Percentiles rank a stretch among this genome's conserved stretches.
phyloP scores from a whole-genome alignment of 2,329 filamentous ascomycete genomes.

The Dryadomyces quercivorus region DNA sequence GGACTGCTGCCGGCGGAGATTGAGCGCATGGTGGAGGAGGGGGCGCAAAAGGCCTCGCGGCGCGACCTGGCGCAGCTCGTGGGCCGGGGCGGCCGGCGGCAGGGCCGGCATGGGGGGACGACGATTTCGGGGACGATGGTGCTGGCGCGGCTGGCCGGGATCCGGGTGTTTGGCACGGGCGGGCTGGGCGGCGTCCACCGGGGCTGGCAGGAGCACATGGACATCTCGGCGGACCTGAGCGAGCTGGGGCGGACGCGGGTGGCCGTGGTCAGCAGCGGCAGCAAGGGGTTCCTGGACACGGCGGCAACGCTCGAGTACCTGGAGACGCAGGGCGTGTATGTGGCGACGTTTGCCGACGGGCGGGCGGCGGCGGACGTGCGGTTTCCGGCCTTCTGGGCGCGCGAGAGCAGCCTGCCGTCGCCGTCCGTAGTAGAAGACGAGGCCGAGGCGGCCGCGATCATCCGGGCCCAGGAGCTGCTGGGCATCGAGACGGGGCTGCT shows the following conservation, averaged over 20 bases:
- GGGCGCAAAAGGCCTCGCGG: conserved; percentile 73
- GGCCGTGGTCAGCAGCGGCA: conserved; percentile 78
- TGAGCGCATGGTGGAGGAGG: conserved; percentile 55
- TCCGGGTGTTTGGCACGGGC: conserved; percentile 87
- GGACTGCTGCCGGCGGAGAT: conserved; percentile 66
- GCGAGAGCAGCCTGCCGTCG: conserved; percentile 73
- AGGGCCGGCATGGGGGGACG: conserved; percentile 68
- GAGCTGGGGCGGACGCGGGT: conserved; percentile 85
- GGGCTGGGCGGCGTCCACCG: conserved; percentile 91
- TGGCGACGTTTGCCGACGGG: conserved; percentile 83
- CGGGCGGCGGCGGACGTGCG: conserved; percentile 26
- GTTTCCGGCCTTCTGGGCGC: conserved; percentile 86
- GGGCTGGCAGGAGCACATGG: conserved; percentile 74
- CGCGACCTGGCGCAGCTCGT: conserved; percentile 75
- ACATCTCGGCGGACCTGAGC: conserved; percentile 89
- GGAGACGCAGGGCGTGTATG: conserved; percentile 62
- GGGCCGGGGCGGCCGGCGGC: conserved; percentile 26
- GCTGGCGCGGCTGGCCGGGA: conserved; percentile 73
- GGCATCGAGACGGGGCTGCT: conserved; percentile 66
- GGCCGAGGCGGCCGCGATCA: conserved; percentile 77
- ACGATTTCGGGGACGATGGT: conserved; percentile 92
- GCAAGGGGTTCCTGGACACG: conserved; percentile 94
- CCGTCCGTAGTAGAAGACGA: conserved; percentile 65
- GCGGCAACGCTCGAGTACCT: conserved; percentile 72
- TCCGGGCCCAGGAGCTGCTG: conserved; percentile 63